phyloP scores from a whole-genome alignment of 257 asterid genomes.

The Penstemon newberryi region DNA sequence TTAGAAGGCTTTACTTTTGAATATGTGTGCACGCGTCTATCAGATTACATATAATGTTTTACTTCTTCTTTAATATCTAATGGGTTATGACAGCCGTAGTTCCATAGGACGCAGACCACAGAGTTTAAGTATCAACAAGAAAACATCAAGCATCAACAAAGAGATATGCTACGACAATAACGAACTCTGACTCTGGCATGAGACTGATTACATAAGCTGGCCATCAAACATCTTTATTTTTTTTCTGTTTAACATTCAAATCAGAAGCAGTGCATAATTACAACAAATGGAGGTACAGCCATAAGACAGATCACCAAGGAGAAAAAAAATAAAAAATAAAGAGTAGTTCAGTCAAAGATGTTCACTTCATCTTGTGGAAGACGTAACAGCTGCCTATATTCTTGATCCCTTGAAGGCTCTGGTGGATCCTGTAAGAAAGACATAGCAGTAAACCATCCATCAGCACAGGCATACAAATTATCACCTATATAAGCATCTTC shows the following conservation, averaged over 20 bases:
- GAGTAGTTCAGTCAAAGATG: neutral
- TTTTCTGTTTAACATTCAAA: no score
- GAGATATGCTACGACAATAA: neutral
- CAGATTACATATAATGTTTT: neutral
- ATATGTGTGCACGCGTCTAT: neutral
- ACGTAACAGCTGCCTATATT: slow-evolving; percentile 86
- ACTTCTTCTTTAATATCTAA: neutral
- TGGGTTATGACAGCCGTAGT: neutral
- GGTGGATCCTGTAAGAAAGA: slow-evolving; percentile 52
- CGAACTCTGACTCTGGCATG: slow-evolving; percentile 15
- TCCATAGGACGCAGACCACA: neutral
- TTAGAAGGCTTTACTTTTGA: neutral
- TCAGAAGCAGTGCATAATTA: no score
- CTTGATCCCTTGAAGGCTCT: slow-evolving; percentile 68
- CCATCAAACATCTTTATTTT: neutral
- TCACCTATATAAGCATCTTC: slow-evolving; percentile 1
- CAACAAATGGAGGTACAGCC: no score
- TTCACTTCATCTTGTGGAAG: slow-evolving; percentile 83
- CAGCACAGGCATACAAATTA: slow-evolving; percentile 17
- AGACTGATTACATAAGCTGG: neutral
- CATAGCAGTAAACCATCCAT: slow-evolving; percentile 25
- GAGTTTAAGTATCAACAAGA: neutral
- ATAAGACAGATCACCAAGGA: no score
- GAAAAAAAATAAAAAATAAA: no score
- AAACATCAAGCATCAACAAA: neutral